These are phyloP conservation scores for Noccaea caerulescens DNA, from an alignment of 345 rosid genomes.

Conservation along the genomic window DNA sequence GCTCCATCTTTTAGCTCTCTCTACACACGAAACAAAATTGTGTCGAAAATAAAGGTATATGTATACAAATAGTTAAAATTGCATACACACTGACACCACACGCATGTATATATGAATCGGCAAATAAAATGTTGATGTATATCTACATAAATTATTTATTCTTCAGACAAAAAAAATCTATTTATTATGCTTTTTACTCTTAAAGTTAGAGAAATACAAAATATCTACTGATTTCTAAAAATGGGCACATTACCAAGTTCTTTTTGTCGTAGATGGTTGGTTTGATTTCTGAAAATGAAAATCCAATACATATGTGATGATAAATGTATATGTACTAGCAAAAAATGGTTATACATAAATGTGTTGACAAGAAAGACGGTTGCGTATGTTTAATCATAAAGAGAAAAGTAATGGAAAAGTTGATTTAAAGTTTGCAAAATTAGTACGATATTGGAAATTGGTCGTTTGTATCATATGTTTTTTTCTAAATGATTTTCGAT, in stretches of 20 bases:
- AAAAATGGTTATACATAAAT: not conserved
- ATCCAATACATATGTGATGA: not conserved
- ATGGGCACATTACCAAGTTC: conserved; percentile 23
- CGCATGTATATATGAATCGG: conserved; percentile 28
- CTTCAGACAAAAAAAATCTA: not conserved
- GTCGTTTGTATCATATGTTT: not conserved
- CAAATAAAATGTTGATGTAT: conserved; percentile 12
- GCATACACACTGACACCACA: conserved; percentile 24
- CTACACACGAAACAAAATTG: conserved; percentile 8
- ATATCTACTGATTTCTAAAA: conserved; percentile 10
- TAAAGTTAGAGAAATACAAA: not conserved
- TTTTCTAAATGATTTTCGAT: not conserved
- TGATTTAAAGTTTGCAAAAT: not conserved
- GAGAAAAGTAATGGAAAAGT: not conserved
- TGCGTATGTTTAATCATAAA: not conserved
- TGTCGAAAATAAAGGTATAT: conserved; percentile 5
- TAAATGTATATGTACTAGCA: not conserved
- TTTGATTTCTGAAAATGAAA: conserved; percentile 20
- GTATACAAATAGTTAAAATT: conserved; percentile 8
- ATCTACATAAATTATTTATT: not conserved
- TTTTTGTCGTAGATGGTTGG: conserved; percentile 18
- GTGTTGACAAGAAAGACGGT: not conserved
- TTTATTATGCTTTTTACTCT: not conserved
- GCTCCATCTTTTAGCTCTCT: conserved; percentile 50
- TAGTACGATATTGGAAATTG: not conserved